Base-by-base conservation (phyloP, 139 green algal species). In the Coccomyxa sp. region DNA sequence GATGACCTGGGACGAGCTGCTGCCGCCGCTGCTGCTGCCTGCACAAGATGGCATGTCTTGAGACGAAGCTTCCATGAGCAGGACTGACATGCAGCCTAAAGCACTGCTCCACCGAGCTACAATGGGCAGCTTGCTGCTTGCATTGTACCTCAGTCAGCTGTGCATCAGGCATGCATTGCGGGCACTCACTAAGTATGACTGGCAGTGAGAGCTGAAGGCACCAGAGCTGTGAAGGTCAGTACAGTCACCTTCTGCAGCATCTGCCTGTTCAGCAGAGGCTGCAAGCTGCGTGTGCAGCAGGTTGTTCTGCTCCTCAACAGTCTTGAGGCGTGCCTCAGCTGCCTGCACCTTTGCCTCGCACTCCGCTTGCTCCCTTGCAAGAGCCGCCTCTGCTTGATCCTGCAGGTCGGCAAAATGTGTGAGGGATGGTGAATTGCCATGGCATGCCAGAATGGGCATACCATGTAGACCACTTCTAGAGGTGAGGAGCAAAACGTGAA, bases 241-340 rank as follows among this genome's bases (percentile, higher is more conserved):
- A 34, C 24, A 22, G 27, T 22, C 50, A 64, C 50, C 64, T 36
- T 71, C 29, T 29, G 14, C n/a, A 1, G 64, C 27, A 36, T 22
- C 64, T 14, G 24, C 24, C 64, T 79, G 74, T 24, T 58, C 69
- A n/a, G 79, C 81, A 22, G 81, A 40, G 33, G 69, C 55, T 79
- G 88, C 85, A 34, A 91, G 78, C 81, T 88, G 82, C 72, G 79
- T n/a, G 54, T 88, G 83, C 80, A 91, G 72, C 34, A 79, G 74
- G 36, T 82, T 75, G 27, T 86, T 84, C 50, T 91, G 83, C 70
- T 82, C 64, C 68, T 80, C 37, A 68, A 85, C 29, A 27, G 84
- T 73, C 40, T 36, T 31, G 36, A 37, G 40, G 64, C 79, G 27
- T 27, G 31, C 27, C 36, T 39, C 35, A 37, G 39, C 39, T 27